Conservation (phyloP, 169 alveolate species). For the Cryptosporidium baileyi region DNA sequence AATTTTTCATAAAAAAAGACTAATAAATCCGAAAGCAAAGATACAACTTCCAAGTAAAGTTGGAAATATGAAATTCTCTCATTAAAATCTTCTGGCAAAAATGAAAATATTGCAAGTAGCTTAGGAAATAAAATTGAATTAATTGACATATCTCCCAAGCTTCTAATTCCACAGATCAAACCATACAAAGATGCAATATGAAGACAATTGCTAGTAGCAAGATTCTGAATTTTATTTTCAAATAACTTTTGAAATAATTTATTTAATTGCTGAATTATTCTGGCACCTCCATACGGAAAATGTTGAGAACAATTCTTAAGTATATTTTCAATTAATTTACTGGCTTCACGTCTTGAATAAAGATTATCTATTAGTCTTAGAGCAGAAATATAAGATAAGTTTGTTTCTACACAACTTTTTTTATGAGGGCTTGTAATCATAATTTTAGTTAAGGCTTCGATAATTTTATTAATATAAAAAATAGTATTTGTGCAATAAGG, state of each 20-base stretch:
- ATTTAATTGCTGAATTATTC: not conserved
- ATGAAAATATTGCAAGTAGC: not conserved
- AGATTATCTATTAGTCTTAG: constrained; percentile 5
- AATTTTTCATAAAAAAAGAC: not conserved
- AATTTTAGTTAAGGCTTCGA: constrained; percentile 39
- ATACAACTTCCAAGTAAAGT: constrained; percentile 2
- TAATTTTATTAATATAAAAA: constrained; percentile 22
- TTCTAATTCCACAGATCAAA: constrained; percentile 53
- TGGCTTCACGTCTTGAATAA: constrained; percentile 44
- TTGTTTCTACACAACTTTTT: not conserved
- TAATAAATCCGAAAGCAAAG: not conserved
- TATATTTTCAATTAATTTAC: constrained; percentile 17
- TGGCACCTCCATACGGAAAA: constrained; percentile 29
- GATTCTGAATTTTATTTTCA: not conserved
- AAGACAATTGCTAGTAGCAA: constrained; percentile 9
- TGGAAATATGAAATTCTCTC: not conserved
- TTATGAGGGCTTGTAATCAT: constrained; percentile 26
- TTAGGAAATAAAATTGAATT: constrained; percentile 14
- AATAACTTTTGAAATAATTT: not conserved
- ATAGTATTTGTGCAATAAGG: constrained; percentile 23
- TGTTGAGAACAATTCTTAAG: not conserved
- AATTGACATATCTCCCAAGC: constrained; percentile 33
- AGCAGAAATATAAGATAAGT: not conserved
- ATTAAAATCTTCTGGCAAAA: not conserved
- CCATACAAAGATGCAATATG: constrained; percentile 61